A percentile compares a stretch with the other conserved stretches of the same genome.
phyloP scores from a whole-genome alignment of 2,329 filamentous ascomycete species.

The Colletotrichum ledebouriae region DNA sequence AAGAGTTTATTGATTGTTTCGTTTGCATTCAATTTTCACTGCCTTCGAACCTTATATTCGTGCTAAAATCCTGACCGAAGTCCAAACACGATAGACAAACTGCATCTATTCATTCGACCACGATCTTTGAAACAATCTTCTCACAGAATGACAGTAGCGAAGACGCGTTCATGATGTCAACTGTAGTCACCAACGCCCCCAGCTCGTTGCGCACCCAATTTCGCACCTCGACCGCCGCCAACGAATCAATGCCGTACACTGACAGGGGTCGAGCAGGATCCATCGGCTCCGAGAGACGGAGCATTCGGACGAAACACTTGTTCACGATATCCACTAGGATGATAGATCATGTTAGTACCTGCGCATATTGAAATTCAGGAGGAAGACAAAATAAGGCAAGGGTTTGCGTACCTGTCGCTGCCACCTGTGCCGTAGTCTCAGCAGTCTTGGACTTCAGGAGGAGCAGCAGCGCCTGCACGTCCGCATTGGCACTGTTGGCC shows the following conservation, averaged over 20 bases:
- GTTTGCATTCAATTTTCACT: too few relatives aligned
- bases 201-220: slow-evolving; percentile 47
- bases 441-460: neutral
- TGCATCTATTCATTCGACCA: neutral
- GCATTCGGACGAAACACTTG: slow-evolving; percentile 12
- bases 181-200: slow-evolving; percentile 45
- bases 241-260: slow-evolving; percentile 49
- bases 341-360: neutral
- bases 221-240: slow-evolving; percentile 49
- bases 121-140: slow-evolving; percentile 43
- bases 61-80: neutral
- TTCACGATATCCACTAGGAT: neutral
- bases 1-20: too few relatives aligned
- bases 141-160: slow-evolving; percentile 47
- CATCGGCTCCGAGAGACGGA: slow-evolving; percentile 46
- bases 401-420: neutral
- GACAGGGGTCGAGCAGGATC: slow-evolving; percentile 46
- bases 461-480: slow-evolving; percentile 10
- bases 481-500: neutral
- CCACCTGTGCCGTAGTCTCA: neutral
- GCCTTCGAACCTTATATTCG: too few relatives aligned
- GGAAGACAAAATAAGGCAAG: neutral
- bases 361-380: neutral
- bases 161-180: slow-evolving; percentile 49
- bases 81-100: neutral